phyloP scores from a whole-genome alignment of 805 yeast genomes.

The Pichia kluyveri region DNA sequence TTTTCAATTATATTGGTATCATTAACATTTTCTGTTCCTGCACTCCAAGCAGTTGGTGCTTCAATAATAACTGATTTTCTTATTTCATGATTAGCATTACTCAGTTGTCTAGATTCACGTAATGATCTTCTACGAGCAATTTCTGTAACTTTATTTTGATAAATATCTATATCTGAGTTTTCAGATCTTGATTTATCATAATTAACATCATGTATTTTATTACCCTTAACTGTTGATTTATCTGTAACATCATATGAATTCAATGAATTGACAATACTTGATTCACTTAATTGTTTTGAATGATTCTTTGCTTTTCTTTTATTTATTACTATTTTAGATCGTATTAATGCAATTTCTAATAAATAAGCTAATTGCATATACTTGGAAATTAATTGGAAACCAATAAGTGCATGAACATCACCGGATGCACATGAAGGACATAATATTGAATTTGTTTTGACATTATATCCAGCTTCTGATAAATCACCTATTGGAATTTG shows the following conservation, averaged over 20 bases:
- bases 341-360: constrained; percentile 72
- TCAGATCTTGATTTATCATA: too few relatives aligned
- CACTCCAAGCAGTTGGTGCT: constrained; percentile 42
- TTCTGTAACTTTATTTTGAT: constrained; percentile 63
- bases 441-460: constrained; percentile 28
- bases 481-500: constrained; percentile 11
- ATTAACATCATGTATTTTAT: too few relatives aligned
- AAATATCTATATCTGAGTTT: constrained; percentile 16
- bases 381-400: constrained; percentile 56
- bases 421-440: constrained; percentile 58
- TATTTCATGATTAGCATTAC: constrained; percentile 47
- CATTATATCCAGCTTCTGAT: constrained; percentile 38
- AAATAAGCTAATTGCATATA: constrained; percentile 68
- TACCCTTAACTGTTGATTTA: neutral
- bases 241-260: neutral
- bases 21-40: constrained; percentile 18
- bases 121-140: constrained; percentile 67
- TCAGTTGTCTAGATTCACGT: constrained; percentile 50
- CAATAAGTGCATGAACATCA: constrained; percentile 40
- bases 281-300: neutral
- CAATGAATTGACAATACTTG: neutral
- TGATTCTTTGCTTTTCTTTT: constrained; percentile 14
- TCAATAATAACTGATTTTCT: constrained; percentile 60
- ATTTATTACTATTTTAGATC: constrained; percentile 56
- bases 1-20: neutral